Percentiles rank a stretch among this genome's conserved stretches.
Conservation (phyloP, 495 filamentous ascomycete species). For the Trichoderma asperelloides region DNA sequence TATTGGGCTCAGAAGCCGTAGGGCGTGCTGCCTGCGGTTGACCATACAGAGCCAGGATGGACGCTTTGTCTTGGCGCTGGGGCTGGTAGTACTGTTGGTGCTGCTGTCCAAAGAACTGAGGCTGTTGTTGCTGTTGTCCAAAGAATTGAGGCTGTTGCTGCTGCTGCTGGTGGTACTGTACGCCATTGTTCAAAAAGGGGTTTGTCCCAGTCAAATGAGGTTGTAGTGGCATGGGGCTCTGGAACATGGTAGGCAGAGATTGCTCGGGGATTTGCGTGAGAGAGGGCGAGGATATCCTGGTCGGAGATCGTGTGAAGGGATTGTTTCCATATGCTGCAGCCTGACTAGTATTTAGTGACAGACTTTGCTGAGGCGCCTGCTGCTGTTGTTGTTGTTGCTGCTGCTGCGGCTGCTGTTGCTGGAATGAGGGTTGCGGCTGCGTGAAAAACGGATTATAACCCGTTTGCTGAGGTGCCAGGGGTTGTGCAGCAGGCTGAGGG, state of each 20-base stretch:
- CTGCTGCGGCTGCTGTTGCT: conserved; percentile 22
- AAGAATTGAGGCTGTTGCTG: conserved; percentile 12
- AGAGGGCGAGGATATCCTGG: conserved; percentile 32
- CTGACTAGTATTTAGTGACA: conserved; percentile 32
- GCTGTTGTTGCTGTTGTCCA: conserved; percentile 17
- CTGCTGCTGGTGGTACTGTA: conserved; percentile 20
- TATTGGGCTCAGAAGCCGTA: neutral
- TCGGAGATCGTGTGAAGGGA: conserved; percentile 39
- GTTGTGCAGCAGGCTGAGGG: conserved; percentile 23
- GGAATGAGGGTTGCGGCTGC: conserved; percentile 17
- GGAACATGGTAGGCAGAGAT: conserved; percentile 29
- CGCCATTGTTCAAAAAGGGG: conserved; percentile 8
- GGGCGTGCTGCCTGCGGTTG: conserved; percentile 60
- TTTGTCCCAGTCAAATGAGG: conserved; percentile 14
- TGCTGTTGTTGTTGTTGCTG: conserved; percentile 19
- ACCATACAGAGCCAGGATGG: conserved; percentile 82
- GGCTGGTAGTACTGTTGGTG: conserved; percentile 29
- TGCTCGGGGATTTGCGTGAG: conserved; percentile 43
- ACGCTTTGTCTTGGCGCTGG: conserved; percentile 58
- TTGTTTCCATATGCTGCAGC: conserved; percentile 27
- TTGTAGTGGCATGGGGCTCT: conserved; percentile 28
- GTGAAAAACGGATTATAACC: conserved; percentile 63
- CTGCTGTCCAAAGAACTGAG: conserved; percentile 16
- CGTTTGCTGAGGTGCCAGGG: conserved; percentile 22
- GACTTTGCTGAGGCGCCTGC: conserved; percentile 17